These are phyloP conservation scores for Clonostachys byssicola DNA, from an alignment of 2,329 filamentous ascomycete genomes.

Conservation along the genomic window DNA sequence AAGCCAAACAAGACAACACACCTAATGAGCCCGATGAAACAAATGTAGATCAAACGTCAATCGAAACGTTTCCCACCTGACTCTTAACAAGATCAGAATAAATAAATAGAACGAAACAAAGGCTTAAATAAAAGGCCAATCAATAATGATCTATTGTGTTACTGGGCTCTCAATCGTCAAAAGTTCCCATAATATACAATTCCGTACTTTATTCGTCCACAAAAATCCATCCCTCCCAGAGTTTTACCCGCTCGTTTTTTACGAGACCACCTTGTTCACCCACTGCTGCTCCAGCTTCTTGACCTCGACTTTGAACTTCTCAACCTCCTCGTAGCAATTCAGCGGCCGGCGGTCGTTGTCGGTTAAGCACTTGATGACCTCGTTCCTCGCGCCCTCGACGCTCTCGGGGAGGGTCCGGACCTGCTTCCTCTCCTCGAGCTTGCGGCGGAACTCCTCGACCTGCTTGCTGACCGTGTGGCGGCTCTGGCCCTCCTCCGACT, in stretches of 20 bases:
- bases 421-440: slow-evolving; percentile 59
- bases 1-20: slow-evolving; percentile 1
- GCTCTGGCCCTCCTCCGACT: slow-evolving; percentile 21
- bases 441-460: slow-evolving; percentile 51
- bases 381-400: slow-evolving; percentile 70
- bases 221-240: no score
- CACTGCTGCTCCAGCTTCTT: slow-evolving; percentile 80
- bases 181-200: slow-evolving; percentile 5
- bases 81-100: no score
- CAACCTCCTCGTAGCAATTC: slow-evolving; percentile 93
- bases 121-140: neutral
- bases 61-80: no score
- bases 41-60: neutral
- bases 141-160: slow-evolving; percentile 5
- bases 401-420: slow-evolving; percentile 65
- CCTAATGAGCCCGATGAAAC: neutral
- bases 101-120: neutral
- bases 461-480: slow-evolving; percentile 53
- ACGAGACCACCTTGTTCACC: slow-evolving; percentile 74
- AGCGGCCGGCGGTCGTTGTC: slow-evolving; percentile 82
- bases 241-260: slow-evolving; percentile 3
- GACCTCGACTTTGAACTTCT: slow-evolving; percentile 86
- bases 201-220: neutral
- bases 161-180: slow-evolving; percentile 5
- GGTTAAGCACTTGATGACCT: slow-evolving; percentile 76